Base-by-base conservation (phyloP, 768 basidiomycete species). In the Kwoniella bestiolae region DNA sequence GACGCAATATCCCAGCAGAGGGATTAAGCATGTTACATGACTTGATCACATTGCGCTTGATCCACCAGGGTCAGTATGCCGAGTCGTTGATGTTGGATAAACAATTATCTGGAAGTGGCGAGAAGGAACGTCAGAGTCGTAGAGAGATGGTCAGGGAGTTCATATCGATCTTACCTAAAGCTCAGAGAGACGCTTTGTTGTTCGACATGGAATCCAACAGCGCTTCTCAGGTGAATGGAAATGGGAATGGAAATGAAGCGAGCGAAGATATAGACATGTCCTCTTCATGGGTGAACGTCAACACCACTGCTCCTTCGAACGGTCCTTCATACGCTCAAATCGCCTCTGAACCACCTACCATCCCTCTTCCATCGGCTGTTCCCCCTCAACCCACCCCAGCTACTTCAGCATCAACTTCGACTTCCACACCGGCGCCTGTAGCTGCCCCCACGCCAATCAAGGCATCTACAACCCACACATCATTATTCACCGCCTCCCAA, bases 71-170 rank as follows among this genome's bases (percentile, higher is more conserved):
- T 7, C 72, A 72, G 53, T 78, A 78, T 65, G 60, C 66, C 31
- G 74, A 76, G 31, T 65, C 69, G 8, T 50, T 78, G 3, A 69
- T 74, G 51, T 59, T 78, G 23, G 77, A 78, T 26, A 68, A 69
- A 56, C 72, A 78, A 18, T 41, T 73, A 0, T 72, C 74, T 5
- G 74, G 60, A 26, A 73, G 74, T 1, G 67, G 60, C n/a, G 72
- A 76, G 35, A 69, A 68, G 28, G 73, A 76, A 50, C 50, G 73
- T 46, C 74, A 78, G 38, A 63, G 66, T 28, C 35, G 77, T 6
- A 47, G 77, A 26, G 77, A 78, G 46, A 78, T 76, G 77, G 73
- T 78, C 31, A 63, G 75, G 29, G 77, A 78, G 47, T 74, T 78
- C 38, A 74, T 78, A 23, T 68, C 66, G 14, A 71, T 78, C n/a